Conservation (phyloP, 2,329 filamentous ascomycete genomes). For the Leptosphaerulina australis region DNA sequence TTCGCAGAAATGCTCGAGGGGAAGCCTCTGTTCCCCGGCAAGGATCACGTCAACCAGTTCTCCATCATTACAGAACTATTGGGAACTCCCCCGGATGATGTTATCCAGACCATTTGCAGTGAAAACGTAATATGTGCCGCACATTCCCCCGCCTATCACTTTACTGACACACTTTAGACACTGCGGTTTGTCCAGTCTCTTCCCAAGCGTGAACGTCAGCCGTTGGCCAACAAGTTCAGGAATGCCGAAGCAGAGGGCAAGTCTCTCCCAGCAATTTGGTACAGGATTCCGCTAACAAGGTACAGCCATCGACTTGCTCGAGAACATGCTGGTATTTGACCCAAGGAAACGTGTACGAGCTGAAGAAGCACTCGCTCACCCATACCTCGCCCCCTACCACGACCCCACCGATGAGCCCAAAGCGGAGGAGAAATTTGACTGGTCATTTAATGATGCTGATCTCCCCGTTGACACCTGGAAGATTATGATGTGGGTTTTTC, state of each 20-base stretch:
- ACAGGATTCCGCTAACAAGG: conserved; percentile 1
- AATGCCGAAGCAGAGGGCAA: conserved; percentile 86
- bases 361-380: conserved; percentile 82
- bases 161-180: conserved; percentile 64
- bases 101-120: conserved; percentile 97
- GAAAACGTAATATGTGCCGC: conserved; percentile 74
- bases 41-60: conserved; percentile 99
- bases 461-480: conserved; percentile 99
- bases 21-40: conserved; percentile 96
- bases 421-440: conserved; percentile 97
- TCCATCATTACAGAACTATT: conserved; percentile 98
- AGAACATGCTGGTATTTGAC: conserved; percentile 97
- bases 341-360: conserved; percentile 95
- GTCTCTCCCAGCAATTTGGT: conserved; percentile 30
- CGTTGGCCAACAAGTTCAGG: conserved; percentile 87
- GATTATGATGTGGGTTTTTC: conserved; percentile 94
- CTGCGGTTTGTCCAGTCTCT: conserved; percentile 96
- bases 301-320: conserved; percentile 86
- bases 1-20: conserved; percentile 99
- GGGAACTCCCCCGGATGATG: conserved; percentile 95
- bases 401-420: conserved; percentile 96
- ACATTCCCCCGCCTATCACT: not conserved
- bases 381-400: conserved; percentile 95
- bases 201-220: conserved; percentile 90
- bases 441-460: conserved; percentile 99